Conservation (phyloP, 2,329 filamentous ascomycete genomes). For the Trichoderma polysporum region DNA sequence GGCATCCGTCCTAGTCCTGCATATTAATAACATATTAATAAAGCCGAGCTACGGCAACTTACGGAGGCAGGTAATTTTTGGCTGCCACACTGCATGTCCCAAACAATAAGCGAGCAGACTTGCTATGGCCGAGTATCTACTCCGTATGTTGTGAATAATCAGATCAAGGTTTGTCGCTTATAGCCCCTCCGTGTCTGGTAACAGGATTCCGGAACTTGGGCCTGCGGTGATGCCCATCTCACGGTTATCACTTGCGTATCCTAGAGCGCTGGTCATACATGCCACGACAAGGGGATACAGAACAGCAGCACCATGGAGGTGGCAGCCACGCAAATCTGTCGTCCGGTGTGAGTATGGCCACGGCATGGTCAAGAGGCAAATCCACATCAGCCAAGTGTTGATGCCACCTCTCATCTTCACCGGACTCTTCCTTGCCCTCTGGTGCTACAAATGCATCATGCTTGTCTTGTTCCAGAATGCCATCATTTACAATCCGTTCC, state of each 20-base stretch:
- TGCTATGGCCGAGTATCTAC: background rate
- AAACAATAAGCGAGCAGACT: background rate
- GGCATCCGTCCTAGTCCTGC: background rate
- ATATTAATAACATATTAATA: background rate
- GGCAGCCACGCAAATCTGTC: background rate
- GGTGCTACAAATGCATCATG: slow-evolving; percentile 68
- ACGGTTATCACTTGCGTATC: background rate
- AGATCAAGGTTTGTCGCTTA: background rate
- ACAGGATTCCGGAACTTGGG: slow-evolving; percentile 16
- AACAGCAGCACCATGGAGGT: background rate
- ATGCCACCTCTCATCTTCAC: slow-evolving; percentile 66
- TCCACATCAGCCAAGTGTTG: slow-evolving; percentile 44
- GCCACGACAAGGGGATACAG: background rate
- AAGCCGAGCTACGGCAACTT: background rate
- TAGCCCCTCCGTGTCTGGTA: background rate
- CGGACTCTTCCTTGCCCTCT: slow-evolving; percentile 64
- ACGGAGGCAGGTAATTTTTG: background rate
- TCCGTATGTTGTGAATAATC: background rate
- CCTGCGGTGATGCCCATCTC: background rate
- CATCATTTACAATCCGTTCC: slow-evolving; percentile 77
- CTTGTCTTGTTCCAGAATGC: slow-evolving; percentile 77
- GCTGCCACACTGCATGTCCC: background rate
- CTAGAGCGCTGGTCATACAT: background rate
- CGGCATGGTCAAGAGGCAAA: slow-evolving; percentile 23
- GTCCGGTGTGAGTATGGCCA: background rate